Evolutionary conservation across 2,329 filamentous ascomycete species (phyloP).

Genomic region (Acephala macrosclerotiorum): DNA sequence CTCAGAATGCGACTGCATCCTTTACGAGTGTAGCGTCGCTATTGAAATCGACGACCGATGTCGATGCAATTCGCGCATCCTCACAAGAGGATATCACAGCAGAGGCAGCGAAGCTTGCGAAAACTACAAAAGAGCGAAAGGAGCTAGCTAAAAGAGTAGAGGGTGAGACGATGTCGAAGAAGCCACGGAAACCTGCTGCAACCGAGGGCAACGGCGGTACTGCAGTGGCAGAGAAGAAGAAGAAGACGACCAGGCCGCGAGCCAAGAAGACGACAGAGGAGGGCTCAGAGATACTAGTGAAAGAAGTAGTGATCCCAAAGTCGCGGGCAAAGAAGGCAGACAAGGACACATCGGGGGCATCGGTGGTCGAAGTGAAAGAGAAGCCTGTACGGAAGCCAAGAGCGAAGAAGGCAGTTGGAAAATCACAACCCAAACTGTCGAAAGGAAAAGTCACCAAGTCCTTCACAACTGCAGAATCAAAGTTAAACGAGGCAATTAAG

Average conservation of each 20-base stretch:
- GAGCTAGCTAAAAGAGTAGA: slow-evolving; percentile 16
- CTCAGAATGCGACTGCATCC: slow-evolving; percentile 45
- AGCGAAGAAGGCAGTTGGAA: slow-evolving; percentile 39
- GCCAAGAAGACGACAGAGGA: slow-evolving; percentile 32
- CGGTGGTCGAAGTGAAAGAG: slow-evolving; percentile 24
- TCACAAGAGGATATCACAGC: slow-evolving; percentile 16
- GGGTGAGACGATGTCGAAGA: slow-evolving; percentile 19
- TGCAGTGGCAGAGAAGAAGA: slow-evolving; percentile 17
- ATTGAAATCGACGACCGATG: slow-evolving; percentile 15
- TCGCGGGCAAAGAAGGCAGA: slow-evolving; percentile 35
- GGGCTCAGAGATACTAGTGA: slow-evolving; percentile 9
- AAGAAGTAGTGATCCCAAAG: slow-evolving; percentile 25
- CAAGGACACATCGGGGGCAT: slow-evolving; percentile 13
- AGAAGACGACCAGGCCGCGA: slow-evolving; percentile 26
- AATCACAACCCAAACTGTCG: slow-evolving; percentile 43
- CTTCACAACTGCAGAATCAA: slow-evolving; percentile 34
- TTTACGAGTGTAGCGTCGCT: slow-evolving; percentile 53
- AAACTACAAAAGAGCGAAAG: slow-evolving; percentile 39
- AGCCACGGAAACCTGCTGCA: slow-evolving; percentile 19
- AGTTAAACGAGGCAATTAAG: slow-evolving; percentile 22
- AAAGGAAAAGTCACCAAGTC: slow-evolving; percentile 47
- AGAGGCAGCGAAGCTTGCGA: slow-evolving; percentile 33
- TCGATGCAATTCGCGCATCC: slow-evolving; percentile 18
- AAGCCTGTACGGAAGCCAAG: slow-evolving; percentile 36
- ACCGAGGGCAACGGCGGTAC: slow-evolving; percentile 16